A percentile compares a stretch with the other conserved stretches of the same genome.
phyloP scores from a whole-genome alignment of 345 rosid species.

The Hibiscus tridactylites region DNA sequence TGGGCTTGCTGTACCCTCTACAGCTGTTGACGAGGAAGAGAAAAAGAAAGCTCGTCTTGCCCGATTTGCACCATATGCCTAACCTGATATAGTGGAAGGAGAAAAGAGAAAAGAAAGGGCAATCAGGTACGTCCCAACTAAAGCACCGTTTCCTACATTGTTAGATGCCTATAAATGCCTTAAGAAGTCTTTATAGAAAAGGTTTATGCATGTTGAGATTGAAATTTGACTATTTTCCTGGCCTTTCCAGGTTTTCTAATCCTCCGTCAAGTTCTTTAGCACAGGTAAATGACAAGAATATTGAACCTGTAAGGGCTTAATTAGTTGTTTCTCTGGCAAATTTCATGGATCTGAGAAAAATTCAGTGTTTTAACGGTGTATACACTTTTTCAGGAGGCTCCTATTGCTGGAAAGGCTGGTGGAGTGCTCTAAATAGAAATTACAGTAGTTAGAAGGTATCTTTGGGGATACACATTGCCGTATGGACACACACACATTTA shows the following conservation, averaged over 20 bases:
- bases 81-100: slow-evolving; percentile 53
- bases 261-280: slow-evolving; percentile 36
- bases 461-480: slow-evolving; percentile 8
- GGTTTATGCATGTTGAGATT: background rate
- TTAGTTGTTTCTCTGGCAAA: background rate
- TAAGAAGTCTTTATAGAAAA: background rate
- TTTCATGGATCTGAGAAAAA: background rate
- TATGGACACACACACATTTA: background rate
- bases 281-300: slow-evolving; percentile 37
- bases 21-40: slow-evolving; percentile 42
- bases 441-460: slow-evolving; percentile 31
- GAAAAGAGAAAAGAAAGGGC: slow-evolving; percentile 84
- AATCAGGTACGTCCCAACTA: slow-evolving; percentile 37
- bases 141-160: background rate
- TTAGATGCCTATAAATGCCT: background rate
- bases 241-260: slow-evolving; percentile 50
- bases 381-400: slow-evolving; percentile 41
- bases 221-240: background rate
- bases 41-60: slow-evolving; percentile 89
- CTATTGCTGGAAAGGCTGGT: slow-evolving; percentile 55
- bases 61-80: slow-evolving; percentile 52
- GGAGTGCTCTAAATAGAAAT: slow-evolving; percentile 37
- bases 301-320: slow-evolving; percentile 34
- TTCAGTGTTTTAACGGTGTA: background rate
- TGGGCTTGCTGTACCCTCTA: slow-evolving; percentile 46